Conservation (phyloP, 257 asterid species). For the Solanum appendiculatum region DNA sequence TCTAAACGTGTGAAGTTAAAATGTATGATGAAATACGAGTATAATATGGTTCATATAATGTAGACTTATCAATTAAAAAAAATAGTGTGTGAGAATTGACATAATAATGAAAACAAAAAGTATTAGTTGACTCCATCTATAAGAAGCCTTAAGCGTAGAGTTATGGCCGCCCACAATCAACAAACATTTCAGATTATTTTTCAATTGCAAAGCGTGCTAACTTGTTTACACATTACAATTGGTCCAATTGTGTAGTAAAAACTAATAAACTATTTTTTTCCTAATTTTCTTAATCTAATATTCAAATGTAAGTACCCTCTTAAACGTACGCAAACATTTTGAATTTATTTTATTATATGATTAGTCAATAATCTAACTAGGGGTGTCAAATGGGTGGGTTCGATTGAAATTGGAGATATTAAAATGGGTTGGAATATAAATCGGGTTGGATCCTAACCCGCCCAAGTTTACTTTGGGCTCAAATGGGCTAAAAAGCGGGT, state of each 20-base stretch:
- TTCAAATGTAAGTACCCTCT: neutral
- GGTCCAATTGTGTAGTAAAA: neutral
- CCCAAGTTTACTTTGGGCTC: too few relatives aligned
- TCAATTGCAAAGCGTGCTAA: neutral
- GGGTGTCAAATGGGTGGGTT: too few relatives aligned
- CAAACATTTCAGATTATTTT: neutral
- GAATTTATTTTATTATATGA: neutral
- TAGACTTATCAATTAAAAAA: neutral
- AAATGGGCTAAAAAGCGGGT: too few relatives aligned
- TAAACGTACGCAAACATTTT: neutral
- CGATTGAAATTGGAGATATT: too few relatives aligned
- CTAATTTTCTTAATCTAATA: neutral
- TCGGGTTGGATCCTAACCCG: too few relatives aligned
- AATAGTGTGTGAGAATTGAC: neutral
- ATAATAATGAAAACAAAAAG: neutral
- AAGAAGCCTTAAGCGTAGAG: neutral
- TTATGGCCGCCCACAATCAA: neutral
- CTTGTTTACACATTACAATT: neutral
- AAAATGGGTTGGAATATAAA: too few relatives aligned
- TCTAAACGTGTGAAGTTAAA: neutral
- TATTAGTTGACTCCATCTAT: neutral
- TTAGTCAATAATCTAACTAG: neutral
- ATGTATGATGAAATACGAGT: neutral
- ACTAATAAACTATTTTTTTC: neutral
- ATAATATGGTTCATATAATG: neutral